Evolutionary conservation across 1,139 yeast genomes (phyloP), one percentile per base, ranked within the genome.

Genomic region (Torulaspora globosa): DNA sequence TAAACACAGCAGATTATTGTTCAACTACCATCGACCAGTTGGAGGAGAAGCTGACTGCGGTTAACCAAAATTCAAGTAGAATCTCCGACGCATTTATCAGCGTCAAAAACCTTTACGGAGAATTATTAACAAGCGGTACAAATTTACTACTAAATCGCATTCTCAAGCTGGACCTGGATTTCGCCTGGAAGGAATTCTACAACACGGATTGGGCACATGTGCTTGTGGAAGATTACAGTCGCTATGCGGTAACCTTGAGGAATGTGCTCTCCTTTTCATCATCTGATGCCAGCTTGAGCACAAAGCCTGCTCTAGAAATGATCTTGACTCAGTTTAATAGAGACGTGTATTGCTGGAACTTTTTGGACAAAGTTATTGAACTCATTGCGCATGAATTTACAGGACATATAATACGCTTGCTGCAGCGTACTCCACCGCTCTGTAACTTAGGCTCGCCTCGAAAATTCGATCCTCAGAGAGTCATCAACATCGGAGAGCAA

Each of bases 1-100:
- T 92, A 27, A 87, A 89, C 56, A 92, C 98, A 0, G 89, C 96
- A 1, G 96, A 92, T 60, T 92, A 90, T 65, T 82, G 95, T 50
- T 77, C 86, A 24, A 74, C 79, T 14, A 92, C 96, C 5, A 79
- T 84, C 2, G 76, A 75, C 15, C 97, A 92, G 61, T 70, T 92
- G 43, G 88, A 80, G 57, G 85, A 82, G 34, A 80, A 78, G 54
- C 68, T 92, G 42, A 62, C 68, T 10, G 75, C 74, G 16, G 67
- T 80, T 31, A 71, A 81, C 30, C 71, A 74, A 37, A 66, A 67
- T 19, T 55, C 71, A 51, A 63, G 65, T 37, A 56, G 69, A 51
- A 53, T 70, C 57, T 54, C 67, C 15, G 63, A 71, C 12, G 67
- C 73, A 32, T 81, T 88, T 57, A 86, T 81, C 28, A 61, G 65